Percentiles rank a stretch among this genome's conserved stretches.
phyloP scores from a whole-genome alignment of 805 yeast genomes.

The Pichia scutulata region DNA sequence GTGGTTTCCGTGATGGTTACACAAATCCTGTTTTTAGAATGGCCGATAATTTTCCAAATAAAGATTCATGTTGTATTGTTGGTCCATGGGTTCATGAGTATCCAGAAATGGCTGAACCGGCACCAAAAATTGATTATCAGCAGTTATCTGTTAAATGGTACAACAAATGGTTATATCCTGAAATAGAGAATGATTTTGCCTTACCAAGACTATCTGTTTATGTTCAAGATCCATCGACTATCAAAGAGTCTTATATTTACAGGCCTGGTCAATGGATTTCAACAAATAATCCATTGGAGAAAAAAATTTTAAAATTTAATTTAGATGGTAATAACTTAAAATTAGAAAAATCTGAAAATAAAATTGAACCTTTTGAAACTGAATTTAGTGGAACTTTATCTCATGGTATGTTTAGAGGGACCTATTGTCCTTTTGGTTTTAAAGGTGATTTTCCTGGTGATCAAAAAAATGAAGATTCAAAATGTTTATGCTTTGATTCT shows the following conservation, averaged over 20 bases:
- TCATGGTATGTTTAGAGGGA: conserved; percentile 39
- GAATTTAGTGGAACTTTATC: conserved; percentile 29
- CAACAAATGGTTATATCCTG: conserved; percentile 30
- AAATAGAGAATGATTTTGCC: conserved; percentile 17
- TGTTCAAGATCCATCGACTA: conserved; percentile 35
- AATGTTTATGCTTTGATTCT: conserved; percentile 32
- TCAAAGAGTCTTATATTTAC: conserved; percentile 30
- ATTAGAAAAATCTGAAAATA: conserved; percentile 1
- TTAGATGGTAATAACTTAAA: conserved; percentile 8
- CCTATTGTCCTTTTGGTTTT: conserved; percentile 40
- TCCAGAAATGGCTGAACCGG: conserved; percentile 41
- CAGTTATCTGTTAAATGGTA: conserved; percentile 37
- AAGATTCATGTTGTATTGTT: conserved; percentile 31
- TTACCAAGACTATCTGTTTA: conserved; percentile 34
- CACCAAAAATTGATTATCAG: conserved; percentile 37
- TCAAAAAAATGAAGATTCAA: conserved; percentile 35
- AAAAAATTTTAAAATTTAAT: conserved; percentile 13
- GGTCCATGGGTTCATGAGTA: conserved; percentile 46
- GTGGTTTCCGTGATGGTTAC: conserved; percentile 44
- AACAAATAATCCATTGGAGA: conserved; percentile 12
- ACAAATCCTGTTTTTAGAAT: conserved; percentile 38
- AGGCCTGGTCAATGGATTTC: conserved; percentile 38
- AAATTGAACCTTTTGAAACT: conserved; percentile 9
- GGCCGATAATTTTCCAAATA: conserved; percentile 34
- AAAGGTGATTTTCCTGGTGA: conserved; percentile 40